Conservation (phyloP, 2,329 filamentous ascomycete species). For the Colletotrichum karsti region DNA sequence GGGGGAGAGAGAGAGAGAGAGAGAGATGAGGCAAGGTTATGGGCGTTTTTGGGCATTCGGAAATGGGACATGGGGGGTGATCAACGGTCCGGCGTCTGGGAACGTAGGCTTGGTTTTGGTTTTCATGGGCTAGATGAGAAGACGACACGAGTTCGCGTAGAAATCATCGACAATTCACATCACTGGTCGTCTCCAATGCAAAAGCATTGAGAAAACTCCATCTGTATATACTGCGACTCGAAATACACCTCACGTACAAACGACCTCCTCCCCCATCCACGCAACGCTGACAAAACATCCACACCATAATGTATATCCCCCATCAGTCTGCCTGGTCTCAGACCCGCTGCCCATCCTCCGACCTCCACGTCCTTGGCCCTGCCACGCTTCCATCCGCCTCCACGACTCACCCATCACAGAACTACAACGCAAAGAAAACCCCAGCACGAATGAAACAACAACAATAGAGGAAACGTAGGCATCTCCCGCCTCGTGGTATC, state of each 20-base stretch:
- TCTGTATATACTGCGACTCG: no score
- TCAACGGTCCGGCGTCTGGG: no score
- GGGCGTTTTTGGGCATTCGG: no score
- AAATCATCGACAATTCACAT: no score
- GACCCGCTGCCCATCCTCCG: not conserved
- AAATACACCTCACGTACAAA: not conserved
- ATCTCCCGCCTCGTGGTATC: constrained; percentile 19
- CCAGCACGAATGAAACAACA: not conserved
- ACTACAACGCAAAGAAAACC: not conserved
- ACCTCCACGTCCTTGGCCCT: not conserved
- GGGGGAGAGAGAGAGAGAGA: not conserved
- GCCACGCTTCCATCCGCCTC: not conserved
- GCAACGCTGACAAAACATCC: not conserved
- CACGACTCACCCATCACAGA: not conserved
- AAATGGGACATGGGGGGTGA: no score
- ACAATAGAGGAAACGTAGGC: not conserved
- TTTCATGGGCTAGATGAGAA: no score
- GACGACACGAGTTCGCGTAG: no score
- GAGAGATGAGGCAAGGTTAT: no score
- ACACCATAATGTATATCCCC: not conserved
- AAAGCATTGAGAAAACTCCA: no score
- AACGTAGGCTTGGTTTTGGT: no score
- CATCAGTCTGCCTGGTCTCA: not conserved
- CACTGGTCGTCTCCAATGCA: no score
- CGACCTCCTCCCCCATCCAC: not conserved